phyloP scores from a whole-genome alignment of 2,329 filamentous ascomycete species.

The Xylaria sp. region DNA sequence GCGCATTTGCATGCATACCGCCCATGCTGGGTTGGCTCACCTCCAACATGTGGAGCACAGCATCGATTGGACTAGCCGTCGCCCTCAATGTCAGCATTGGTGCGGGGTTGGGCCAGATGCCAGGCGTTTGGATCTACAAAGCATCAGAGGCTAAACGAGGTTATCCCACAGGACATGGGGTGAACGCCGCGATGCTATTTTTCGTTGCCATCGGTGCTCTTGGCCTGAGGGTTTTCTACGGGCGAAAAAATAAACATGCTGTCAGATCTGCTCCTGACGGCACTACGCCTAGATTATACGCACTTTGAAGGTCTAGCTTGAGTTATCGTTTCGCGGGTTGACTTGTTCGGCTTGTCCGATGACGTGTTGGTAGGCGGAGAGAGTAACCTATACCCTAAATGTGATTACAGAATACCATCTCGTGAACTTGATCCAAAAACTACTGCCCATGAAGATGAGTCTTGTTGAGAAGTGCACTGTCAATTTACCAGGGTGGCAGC shows the following conservation, averaged over 20 bases:
- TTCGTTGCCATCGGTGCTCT: conserved; percentile 45
- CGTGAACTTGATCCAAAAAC: background rate
- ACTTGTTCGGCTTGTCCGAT: background rate
- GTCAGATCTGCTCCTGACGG: conserved; percentile 48
- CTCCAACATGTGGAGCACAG: conserved; percentile 72
- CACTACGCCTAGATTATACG: conserved; percentile 52
- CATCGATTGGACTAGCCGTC: conserved; percentile 73
- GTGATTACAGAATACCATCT: background rate
- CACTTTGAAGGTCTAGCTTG: conserved; percentile 40
- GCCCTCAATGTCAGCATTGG: conserved; percentile 74
- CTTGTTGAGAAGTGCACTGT: background rate
- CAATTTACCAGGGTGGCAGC: background rate
- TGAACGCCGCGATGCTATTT: conserved; percentile 58
- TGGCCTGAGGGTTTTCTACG: conserved; percentile 65
- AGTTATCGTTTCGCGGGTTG: background rate
- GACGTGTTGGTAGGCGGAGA: conserved; percentile 1
- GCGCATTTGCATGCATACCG: conserved; percentile 75
- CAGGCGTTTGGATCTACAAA: conserved; percentile 79
- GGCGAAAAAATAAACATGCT: conserved; percentile 55
- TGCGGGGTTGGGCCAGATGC: conserved; percentile 75
- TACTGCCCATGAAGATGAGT: background rate
- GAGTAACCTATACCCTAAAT: background rate
- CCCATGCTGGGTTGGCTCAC: conserved; percentile 75
- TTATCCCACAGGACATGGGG: conserved; percentile 74
- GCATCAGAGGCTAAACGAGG: conserved; percentile 66